Percentiles rank a stretch among this genome's conserved stretches.
phyloP scores from a whole-genome alignment of 768 basidiomycete species.

The Suillus bovinus region DNA sequence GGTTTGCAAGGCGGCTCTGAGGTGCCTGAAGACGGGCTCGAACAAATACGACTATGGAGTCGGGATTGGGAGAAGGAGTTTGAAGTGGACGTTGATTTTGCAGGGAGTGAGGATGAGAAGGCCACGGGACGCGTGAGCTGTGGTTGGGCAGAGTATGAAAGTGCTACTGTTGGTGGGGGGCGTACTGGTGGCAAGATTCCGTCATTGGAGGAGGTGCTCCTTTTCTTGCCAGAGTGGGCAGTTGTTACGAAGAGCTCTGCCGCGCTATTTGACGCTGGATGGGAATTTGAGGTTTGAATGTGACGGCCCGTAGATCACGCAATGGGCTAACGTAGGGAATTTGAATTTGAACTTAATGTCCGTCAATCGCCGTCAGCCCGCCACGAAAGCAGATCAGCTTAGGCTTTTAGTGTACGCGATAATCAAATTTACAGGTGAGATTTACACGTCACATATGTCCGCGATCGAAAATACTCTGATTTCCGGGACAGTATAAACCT shows the following conservation, averaged over 20 bases:
- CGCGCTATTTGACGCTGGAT: conserved; percentile 57
- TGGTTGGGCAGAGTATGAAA: conserved; percentile 70
- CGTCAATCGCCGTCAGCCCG: too few species aligned
- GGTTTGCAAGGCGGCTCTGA: conserved; percentile 45
- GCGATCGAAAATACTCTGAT: too few species aligned
- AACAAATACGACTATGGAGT: conserved; percentile 56
- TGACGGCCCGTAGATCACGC: not conserved
- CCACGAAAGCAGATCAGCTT: too few species aligned
- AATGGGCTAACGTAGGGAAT: too few species aligned
- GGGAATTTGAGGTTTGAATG: conserved; percentile 7
- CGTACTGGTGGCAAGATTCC: conserved; percentile 51
- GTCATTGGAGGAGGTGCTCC: conserved; percentile 65
- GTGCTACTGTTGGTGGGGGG: conserved; percentile 50
- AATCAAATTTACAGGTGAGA: too few species aligned
- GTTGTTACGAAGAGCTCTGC: conserved; percentile 55
- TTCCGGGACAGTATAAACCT: too few species aligned
- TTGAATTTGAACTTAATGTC: too few species aligned
- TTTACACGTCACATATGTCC: too few species aligned
- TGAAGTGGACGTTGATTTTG: conserved; percentile 54
- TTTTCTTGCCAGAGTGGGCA: conserved; percentile 69
- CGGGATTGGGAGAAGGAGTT: conserved; percentile 57
- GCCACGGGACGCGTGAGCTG: conserved; percentile 53
- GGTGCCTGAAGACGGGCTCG: conserved; percentile 36
- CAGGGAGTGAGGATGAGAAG: conserved; percentile 20
- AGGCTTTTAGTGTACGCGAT: too few species aligned